Evolutionary conservation across 2,329 filamentous ascomycete species (phyloP).

Genomic region (Thielaviopsis ethacetica): DNA sequence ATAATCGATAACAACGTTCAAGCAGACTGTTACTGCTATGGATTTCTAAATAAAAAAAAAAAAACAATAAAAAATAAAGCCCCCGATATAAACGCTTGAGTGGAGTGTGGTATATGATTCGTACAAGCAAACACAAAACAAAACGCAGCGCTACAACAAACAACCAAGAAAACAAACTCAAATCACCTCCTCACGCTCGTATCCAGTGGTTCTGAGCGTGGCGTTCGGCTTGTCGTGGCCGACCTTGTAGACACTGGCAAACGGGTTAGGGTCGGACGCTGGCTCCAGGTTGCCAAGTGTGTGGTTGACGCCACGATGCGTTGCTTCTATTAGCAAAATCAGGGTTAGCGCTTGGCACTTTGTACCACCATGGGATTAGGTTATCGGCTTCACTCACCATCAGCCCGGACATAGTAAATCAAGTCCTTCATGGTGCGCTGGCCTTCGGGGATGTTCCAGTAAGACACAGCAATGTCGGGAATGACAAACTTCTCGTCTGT

Average conservation of each 20-base stretch:
- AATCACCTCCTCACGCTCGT: slow-evolving; percentile 72
- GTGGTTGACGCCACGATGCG: slow-evolving; percentile 90
- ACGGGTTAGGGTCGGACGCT: slow-evolving; percentile 79
- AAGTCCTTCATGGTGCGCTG: slow-evolving; percentile 71
- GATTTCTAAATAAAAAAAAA: neutral
- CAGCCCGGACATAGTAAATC: slow-evolving; percentile 75
- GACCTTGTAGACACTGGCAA: slow-evolving; percentile 68
- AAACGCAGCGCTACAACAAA: neutral
- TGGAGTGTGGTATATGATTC: slow-evolving; percentile 3
- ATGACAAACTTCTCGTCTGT: slow-evolving; percentile 50
- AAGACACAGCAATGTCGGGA: slow-evolving; percentile 74
- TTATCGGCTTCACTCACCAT: slow-evolving; percentile 20
- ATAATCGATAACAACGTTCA: too few species aligned
- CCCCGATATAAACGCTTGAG: neutral
- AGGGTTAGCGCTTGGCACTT: neutral
- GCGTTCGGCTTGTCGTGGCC: slow-evolving; percentile 48
- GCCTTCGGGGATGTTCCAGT: slow-evolving; percentile 88
- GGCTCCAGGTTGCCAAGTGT: slow-evolving; percentile 81
- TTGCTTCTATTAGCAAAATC: slow-evolving; percentile 43
- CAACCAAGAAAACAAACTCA: slow-evolving; percentile 16
- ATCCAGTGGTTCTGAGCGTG: slow-evolving; percentile 51
- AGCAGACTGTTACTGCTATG: neutral
- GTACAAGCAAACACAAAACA: neutral
- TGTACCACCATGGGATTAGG: neutral
- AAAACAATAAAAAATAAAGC: neutral